A percentile compares a stretch with the other conserved stretches of the same genome.
These are phyloP conservation scores for Royoungia palumana DNA, from an alignment of 768 basidiomycete genomes.

Conservation along the genomic window DNA sequence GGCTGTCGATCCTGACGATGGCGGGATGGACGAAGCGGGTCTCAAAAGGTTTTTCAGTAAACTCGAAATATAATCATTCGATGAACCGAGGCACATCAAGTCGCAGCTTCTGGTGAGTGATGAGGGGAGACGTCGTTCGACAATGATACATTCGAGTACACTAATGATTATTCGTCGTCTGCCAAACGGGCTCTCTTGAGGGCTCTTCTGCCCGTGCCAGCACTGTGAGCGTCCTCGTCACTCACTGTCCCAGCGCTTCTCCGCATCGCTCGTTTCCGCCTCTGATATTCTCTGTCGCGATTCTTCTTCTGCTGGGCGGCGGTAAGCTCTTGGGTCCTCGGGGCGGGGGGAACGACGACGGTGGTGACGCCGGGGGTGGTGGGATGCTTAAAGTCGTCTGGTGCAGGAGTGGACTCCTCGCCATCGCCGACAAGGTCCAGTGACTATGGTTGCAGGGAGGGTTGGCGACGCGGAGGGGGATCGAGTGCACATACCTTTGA, in stretches of 20 bases:
- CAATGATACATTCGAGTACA: conserved; percentile 7
- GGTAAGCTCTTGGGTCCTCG: conserved; percentile 61
- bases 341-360: conserved; percentile 72
- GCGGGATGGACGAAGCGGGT: conserved; percentile 52
- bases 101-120: not conserved
- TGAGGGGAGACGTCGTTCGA: not conserved
- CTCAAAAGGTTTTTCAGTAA: conserved; percentile 52
- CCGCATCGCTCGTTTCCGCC: conserved; percentile 65
- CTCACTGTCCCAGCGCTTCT: conserved; percentile 66
- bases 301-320: conserved; percentile 74
- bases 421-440: conserved; percentile 72
- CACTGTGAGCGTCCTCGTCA: conserved; percentile 60
- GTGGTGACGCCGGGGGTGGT: conserved; percentile 74
- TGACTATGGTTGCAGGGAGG: conserved; percentile 46
- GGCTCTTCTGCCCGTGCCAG: conserved; percentile 52
- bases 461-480: conserved; percentile 4
- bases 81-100: not conserved
- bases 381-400: conserved; percentile 63
- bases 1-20: conserved; percentile 72
- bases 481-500: conserved; percentile 51
- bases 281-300: conserved; percentile 78
- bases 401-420: conserved; percentile 57
- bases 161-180: conserved; percentile 54
- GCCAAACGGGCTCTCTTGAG: conserved; percentile 64
- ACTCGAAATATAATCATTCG: conserved; percentile 37